These are phyloP conservation scores for Claviceps africana DNA, from an alignment of 2,329 filamentous ascomycete genomes.

Conservation along the genomic window DNA sequence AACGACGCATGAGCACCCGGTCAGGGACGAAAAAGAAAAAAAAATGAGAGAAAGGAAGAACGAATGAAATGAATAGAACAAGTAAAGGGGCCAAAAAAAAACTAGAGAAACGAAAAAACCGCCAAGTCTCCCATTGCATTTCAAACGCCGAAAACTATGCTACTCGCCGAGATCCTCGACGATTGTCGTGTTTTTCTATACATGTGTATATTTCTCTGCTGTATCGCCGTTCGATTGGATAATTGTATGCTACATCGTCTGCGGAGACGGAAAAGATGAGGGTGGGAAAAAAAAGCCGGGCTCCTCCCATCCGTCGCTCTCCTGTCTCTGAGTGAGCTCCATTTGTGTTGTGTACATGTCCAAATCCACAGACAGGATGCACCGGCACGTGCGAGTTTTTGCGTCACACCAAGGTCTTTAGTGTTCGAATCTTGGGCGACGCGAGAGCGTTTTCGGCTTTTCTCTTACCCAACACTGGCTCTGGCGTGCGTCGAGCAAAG, in stretches of 20 bases:
- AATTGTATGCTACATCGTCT: not conserved
- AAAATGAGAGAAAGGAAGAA: too few relatives aligned
- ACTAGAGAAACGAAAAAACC: not conserved
- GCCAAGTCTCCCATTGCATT: not conserved
- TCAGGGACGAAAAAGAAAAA: too few relatives aligned
- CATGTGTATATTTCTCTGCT: not conserved
- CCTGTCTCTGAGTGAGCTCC: not conserved
- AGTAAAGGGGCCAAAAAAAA: not conserved
- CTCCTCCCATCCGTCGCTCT: too few relatives aligned
- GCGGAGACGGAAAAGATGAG: not conserved
- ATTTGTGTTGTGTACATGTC: not conserved
- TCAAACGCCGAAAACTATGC: conserved; percentile 3
- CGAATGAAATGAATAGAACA: too few relatives aligned
- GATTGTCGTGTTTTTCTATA: too few relatives aligned
- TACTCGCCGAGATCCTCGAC: not conserved
- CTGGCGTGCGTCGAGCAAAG: conserved; percentile 39
- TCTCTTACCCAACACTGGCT: conserved; percentile 56
- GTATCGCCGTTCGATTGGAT: too few relatives aligned
- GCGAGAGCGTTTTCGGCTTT: conserved; percentile 51
- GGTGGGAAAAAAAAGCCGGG: too few relatives aligned
- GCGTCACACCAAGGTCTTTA: conserved; percentile 20
- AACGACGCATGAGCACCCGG: too few relatives aligned
- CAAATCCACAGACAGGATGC: not conserved
- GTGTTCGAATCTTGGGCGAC: conserved; percentile 17
- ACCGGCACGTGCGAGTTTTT: not conserved